phyloP scores from a whole-genome alignment of 2,329 filamentous ascomycete species.

The Cadophora sp. region DNA sequence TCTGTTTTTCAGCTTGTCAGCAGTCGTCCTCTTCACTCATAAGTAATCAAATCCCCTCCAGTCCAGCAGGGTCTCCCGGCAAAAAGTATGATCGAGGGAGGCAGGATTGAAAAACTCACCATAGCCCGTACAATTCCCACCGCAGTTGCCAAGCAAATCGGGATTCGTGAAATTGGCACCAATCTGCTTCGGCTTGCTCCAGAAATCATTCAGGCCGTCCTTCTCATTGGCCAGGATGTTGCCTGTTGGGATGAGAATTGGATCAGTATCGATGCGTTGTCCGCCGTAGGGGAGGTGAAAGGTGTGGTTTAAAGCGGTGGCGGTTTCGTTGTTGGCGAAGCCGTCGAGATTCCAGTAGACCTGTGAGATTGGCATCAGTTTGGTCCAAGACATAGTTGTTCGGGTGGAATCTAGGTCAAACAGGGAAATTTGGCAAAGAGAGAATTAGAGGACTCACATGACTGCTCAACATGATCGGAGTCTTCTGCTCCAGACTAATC shows the following conservation, averaged over 20 bases:
- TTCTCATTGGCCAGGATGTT: slow-evolving; percentile 73
- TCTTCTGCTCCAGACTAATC: slow-evolving; percentile 73
- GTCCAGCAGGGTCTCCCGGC: too few species aligned
- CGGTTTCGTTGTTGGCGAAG: slow-evolving; percentile 75
- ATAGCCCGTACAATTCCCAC: slow-evolving; percentile 82
- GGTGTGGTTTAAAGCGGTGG: slow-evolving; percentile 71
- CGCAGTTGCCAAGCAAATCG: slow-evolving; percentile 76
- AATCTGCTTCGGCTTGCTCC: slow-evolving; percentile 80
- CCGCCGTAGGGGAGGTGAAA: slow-evolving; percentile 76
- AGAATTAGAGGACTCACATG: slow-evolving; percentile 48
- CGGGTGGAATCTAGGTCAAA: too few species aligned
- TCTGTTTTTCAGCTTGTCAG: slow-evolving; percentile 48
- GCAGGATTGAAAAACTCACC: slow-evolving; percentile 55
- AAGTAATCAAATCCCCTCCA: not conserved
- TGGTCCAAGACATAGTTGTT: not conserved
- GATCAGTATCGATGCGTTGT: slow-evolving; percentile 71
- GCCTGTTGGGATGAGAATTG: slow-evolving; percentile 77
- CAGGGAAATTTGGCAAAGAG: not conserved
- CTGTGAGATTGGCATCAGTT: slow-evolving; percentile 50
- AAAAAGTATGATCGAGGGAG: not conserved
- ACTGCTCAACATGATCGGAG: slow-evolving; percentile 80
- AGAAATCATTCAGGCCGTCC: slow-evolving; percentile 80
- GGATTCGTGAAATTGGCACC: slow-evolving; percentile 70
- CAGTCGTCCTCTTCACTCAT: too few species aligned
- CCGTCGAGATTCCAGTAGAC: slow-evolving; percentile 86